Conservation (phyloP, 2,329 filamentous ascomycete genomes). For the Aspergillus piperis region DNA sequence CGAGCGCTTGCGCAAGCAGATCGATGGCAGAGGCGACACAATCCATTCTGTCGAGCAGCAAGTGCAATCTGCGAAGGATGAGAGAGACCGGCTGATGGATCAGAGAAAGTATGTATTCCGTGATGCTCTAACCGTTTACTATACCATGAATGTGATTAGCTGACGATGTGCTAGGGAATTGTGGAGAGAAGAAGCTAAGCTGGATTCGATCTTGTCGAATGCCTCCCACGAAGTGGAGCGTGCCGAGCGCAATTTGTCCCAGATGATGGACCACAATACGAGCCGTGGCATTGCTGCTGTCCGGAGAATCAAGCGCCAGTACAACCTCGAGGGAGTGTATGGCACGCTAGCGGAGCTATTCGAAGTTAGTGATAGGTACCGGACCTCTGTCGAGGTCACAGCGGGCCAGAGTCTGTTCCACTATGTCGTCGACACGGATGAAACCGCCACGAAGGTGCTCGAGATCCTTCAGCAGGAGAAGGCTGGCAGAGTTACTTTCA, state of each 20-base stretch:
- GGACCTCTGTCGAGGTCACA: conserved; percentile 87
- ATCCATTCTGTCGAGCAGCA: conserved; percentile 72
- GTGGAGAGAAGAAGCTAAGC: conserved; percentile 84
- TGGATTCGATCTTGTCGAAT: conserved; percentile 74
- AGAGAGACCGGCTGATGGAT: conserved; percentile 76
- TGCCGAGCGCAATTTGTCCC: conserved; percentile 74
- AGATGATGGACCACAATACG: conserved; percentile 87
- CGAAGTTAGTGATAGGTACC: conserved; percentile 79
- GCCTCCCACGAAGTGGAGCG: conserved; percentile 74
- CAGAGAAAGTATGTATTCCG: conserved; percentile 67
- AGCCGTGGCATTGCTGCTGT: conserved; percentile 85
- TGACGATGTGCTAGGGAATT: conserved; percentile 54
- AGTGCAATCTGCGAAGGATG: conserved; percentile 74
- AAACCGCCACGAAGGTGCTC: conserved; percentile 79
- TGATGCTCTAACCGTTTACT: not conserved
- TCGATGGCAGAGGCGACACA: conserved; percentile 77
- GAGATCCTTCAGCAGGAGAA: conserved; percentile 76
- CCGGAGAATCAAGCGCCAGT: conserved; percentile 75
- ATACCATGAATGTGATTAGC: not conserved
- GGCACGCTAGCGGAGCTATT: conserved; percentile 93
- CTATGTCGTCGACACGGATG: conserved; percentile 90
- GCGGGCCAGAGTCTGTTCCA: conserved; percentile 93
- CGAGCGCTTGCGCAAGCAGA: conserved; percentile 65
- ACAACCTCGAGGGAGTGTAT: conserved; percentile 81
- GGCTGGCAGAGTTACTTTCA: conserved; percentile 87